Evolutionary conservation across 2,329 filamentous ascomycete genomes (phyloP).

Genomic region (Penicillium palitans): DNA sequence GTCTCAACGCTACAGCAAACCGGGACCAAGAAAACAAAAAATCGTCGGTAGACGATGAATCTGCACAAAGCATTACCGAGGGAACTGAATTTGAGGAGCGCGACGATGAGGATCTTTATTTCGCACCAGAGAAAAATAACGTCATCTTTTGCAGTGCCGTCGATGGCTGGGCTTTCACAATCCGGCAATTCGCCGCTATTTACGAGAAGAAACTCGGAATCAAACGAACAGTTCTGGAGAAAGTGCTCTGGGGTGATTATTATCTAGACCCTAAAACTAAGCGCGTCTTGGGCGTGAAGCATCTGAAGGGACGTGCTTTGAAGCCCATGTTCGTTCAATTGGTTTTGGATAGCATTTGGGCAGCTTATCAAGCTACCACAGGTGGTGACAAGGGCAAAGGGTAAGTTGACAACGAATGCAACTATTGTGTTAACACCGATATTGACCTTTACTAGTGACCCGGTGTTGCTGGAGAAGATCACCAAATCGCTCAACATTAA

Average conservation of each 20-base stretch:
- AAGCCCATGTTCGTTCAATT: constrained; percentile 98
- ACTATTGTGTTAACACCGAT: constrained; percentile 34
- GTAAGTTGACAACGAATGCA: constrained; percentile 50
- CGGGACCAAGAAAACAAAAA: constrained; percentile 56
- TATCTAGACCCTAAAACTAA: constrained; percentile 97
- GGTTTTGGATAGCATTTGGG: constrained; percentile 94
- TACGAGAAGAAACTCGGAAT: constrained; percentile 98
- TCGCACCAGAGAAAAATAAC: constrained; percentile 96
- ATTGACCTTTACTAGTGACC: constrained; percentile 57
- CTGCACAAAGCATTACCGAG: constrained; percentile 51
- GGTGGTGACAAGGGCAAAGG: constrained; percentile 80
- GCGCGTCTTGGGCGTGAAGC: constrained; percentile 83
- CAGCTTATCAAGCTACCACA: constrained; percentile 85
- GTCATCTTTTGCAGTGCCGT: constrained; percentile 98
- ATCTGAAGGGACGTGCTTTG: constrained; percentile 84
- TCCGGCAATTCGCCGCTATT: constrained; percentile 85
- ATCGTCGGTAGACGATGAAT: constrained; percentile 45
- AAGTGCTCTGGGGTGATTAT: constrained; percentile 94
- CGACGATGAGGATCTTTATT: constrained; percentile 96
- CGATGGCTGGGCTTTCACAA: constrained; percentile 98
- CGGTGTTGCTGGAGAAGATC: constrained; percentile 83
- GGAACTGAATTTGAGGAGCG: constrained; percentile 75
- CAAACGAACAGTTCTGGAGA: constrained; percentile 83
- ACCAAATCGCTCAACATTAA: constrained; percentile 85
- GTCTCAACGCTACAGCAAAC: constrained; percentile 68